Evolutionary conservation across 306 rosid species (phyloP), one percentile per base, ranked within the genome.

Genomic region (Pachyrhizus erosus): DNA sequence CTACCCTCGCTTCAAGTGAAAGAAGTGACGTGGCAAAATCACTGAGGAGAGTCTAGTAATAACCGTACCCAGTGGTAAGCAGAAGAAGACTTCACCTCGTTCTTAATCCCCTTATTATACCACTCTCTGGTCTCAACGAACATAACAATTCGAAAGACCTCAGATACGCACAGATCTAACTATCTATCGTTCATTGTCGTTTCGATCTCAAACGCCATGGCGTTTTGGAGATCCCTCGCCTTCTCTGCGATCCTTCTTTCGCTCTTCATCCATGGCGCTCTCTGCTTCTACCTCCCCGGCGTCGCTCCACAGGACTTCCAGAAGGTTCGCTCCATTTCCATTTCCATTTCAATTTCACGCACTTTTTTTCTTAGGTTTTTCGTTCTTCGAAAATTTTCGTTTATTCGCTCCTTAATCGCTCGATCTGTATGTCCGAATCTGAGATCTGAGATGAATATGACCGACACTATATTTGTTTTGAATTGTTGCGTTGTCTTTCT

Each of bases 221-320:
- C 93, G 93, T 89, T 88, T 87, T 79, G 73, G 82, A 84, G 94
- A 86, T 91, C 98, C 79, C 76, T 68, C 54, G 64, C 86, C 60
- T 73, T 91, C 84, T 86, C 83, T 18, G 64, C 87, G 0, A 39
- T 89, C 49, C 76, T 91, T 26, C 37, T 79, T 37, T 87, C 91
- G 3, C 70, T 88, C n/a, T 76, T 93, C 84, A n/a, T 92, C 82
- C 91, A 87, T 82, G 92, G 87, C 65, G 90, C 62, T 39, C 58
- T 68, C 86, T 87, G 88, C 67, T 96, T 96, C 90, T 96, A 96
- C 79, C 99, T 96, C 74, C 99, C 99, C 7, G 99, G 99, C 34
- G 99, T 93, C 71, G 98, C 99, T n/a, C 99, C 99, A 9, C 94
- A 90, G 83, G 99, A 96, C 80, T 93, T 96, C 82, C 54, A 40